Conservation (phyloP, 805 yeast species). For the Candida dajiaensis region DNA sequence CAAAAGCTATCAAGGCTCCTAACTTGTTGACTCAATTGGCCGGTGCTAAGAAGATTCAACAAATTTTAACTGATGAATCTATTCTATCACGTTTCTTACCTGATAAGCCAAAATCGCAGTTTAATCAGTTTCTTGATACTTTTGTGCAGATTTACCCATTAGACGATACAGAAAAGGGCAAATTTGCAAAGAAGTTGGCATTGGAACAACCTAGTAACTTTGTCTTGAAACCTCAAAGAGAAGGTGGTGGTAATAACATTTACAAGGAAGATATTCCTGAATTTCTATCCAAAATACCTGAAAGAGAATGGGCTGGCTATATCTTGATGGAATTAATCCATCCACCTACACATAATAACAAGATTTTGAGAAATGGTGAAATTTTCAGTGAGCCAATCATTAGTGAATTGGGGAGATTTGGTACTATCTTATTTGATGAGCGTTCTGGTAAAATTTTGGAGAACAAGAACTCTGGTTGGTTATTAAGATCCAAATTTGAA, state of each 20-base stretch:
- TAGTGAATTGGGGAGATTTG: conserved; percentile 90
- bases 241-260: conserved; percentile 97
- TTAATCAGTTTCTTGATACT: conserved; percentile 39
- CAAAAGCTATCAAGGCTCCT: conserved; percentile 87
- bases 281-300: conserved; percentile 54
- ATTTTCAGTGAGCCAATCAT: conserved; percentile 67
- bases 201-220: conserved; percentile 59
- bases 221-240: conserved; percentile 96
- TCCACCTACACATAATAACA: conserved; percentile 65
- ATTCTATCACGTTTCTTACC: conserved; percentile 44
- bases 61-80: conserved; percentile 58
- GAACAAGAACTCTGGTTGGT: conserved; percentile 77
- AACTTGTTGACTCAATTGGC: conserved; percentile 81
- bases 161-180: conserved; percentile 63
- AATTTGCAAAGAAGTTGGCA: conserved; percentile 58
- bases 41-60: conserved; percentile 94
- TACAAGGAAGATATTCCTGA: conserved; percentile 81
- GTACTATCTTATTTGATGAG: conserved; percentile 72
- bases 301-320: conserved; percentile 81
- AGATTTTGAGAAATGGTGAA: conserved; percentile 62
- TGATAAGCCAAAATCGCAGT: conserved; percentile 20
- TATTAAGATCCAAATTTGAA: conserved; percentile 83
- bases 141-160: conserved; percentile 87
- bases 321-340: conserved; percentile 90
- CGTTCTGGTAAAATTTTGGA: conserved; percentile 44